phyloP scores from a whole-genome alignment of 495 filamentous ascomycete species.

The Schizothecium vesticola region DNA sequence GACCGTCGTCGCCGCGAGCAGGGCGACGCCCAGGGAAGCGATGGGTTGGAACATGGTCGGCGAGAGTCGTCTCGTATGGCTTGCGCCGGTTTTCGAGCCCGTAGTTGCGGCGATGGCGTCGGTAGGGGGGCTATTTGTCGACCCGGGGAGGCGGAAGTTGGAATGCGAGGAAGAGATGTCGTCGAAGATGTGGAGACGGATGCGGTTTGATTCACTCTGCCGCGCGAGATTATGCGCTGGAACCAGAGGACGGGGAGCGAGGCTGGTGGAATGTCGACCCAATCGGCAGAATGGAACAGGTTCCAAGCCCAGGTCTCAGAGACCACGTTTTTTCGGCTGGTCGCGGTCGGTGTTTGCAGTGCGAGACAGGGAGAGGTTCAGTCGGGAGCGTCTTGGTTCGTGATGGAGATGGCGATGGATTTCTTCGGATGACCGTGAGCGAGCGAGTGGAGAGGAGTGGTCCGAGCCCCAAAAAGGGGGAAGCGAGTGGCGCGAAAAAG shows the following conservation, averaged over 20 bases:
- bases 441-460: background rate
- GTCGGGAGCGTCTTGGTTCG: background rate
- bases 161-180: conserved; percentile 1
- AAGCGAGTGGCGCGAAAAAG: background rate
- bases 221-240: conserved; percentile 13
- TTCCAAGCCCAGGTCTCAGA: conserved; percentile 5
- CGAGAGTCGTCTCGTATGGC: background rate
- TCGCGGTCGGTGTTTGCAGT: background rate
- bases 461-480: background rate
- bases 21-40: conserved; percentile 34
- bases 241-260: background rate
- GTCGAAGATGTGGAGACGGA: conserved; percentile 12
- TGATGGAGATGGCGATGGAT: background rate
- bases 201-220: conserved; percentile 18
- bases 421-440: background rate
- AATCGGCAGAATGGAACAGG: conserved; percentile 8
- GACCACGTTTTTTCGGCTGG: background rate
- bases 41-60: conserved; percentile 33
- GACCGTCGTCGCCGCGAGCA: conserved; percentile 37
- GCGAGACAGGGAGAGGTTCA: background rate
- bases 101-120: conserved; percentile 1
- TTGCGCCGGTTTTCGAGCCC: background rate
- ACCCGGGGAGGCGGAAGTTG: background rate
- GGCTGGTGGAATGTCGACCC: conserved; percentile 3
- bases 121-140: background rate